Percentiles rank a stretch among this genome's conserved stretches.
These are phyloP conservation scores for Pulveroboletus sp. DNA, from an alignment of 768 basidiomycete genomes.

Conservation along the genomic window DNA sequence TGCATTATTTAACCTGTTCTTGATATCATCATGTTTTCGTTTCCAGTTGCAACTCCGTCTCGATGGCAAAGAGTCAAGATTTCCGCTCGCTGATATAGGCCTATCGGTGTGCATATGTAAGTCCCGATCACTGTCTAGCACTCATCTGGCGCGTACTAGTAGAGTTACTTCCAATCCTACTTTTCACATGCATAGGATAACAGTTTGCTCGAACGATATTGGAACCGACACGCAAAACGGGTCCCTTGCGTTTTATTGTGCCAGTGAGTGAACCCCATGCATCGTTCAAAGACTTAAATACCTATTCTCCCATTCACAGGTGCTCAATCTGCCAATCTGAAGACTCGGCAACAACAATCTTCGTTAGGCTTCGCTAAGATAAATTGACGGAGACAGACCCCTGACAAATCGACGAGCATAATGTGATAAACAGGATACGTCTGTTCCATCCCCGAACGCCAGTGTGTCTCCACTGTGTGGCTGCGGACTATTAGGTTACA, in stretches of 20 bases:
- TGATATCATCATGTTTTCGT: background rate
- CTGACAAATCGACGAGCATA: slow-evolving; percentile 8
- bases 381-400: slow-evolving; percentile 7
- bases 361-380: slow-evolving; percentile 1
- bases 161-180: slow-evolving; percentile 11
- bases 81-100: slow-evolving; percentile 1
- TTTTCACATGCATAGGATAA: slow-evolving; percentile 4
- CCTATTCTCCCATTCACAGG: background rate
- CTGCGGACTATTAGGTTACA: slow-evolving; percentile 47
- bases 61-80: background rate
- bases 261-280: background rate
- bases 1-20: background rate
- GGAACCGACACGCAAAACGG: slow-evolving; percentile 3
- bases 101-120: slow-evolving; percentile 23
- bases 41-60: background rate
- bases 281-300: background rate
- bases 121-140: background rate
- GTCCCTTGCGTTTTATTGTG: background rate
- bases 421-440: slow-evolving; percentile 2
- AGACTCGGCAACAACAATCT: background rate
- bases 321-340: background rate
- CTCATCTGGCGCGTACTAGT: background rate
- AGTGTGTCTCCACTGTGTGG: slow-evolving; percentile 8
- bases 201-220: slow-evolving; percentile 4
- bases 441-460: slow-evolving; percentile 4